Percentiles rank a stretch among this genome's conserved stretches.
phyloP scores from a whole-genome alignment of 805 yeast species.

The Candida ovalis region DNA sequence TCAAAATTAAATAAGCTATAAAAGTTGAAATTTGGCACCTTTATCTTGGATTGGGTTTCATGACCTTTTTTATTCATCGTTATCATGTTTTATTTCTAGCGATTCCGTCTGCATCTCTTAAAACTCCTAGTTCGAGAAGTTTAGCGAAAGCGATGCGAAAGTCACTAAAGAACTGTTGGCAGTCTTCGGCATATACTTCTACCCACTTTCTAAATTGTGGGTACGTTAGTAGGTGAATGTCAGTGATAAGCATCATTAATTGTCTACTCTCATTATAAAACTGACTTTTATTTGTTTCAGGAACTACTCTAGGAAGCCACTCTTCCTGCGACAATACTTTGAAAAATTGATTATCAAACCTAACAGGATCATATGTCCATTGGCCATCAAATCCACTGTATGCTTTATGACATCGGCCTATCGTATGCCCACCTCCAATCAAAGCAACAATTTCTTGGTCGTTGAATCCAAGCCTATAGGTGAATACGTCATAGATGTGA shows the following conservation, averaged over 20 bases:
- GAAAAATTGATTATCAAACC: slow-evolving; percentile 42
- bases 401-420: slow-evolving; percentile 70
- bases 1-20: too few species aligned
- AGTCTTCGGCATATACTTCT: slow-evolving; percentile 63
- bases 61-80: too few species aligned
- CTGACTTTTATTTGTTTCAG: slow-evolving; percentile 40
- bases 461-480: slow-evolving; percentile 56
- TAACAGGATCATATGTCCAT: slow-evolving; percentile 41
- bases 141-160: slow-evolving; percentile 67
- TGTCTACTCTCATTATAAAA: slow-evolving; percentile 33
- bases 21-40: too few species aligned
- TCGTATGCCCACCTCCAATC: slow-evolving; percentile 72
- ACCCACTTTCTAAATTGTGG: slow-evolving; percentile 58
- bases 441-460: slow-evolving; percentile 73
- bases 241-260: slow-evolving; percentile 87
- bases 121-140: slow-evolving; percentile 46
- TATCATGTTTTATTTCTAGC: slow-evolving; percentile 15
- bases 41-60: too few species aligned
- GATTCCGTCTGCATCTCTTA: slow-evolving; percentile 31
- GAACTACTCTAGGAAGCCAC: slow-evolving; percentile 34
- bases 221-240: slow-evolving; percentile 60
- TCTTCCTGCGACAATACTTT: slow-evolving; percentile 47
- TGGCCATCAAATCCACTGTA: slow-evolving; percentile 47
- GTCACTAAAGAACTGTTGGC: slow-evolving; percentile 55
- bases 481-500: slow-evolving; percentile 62